Base-by-base conservation (phyloP, 495 filamentous ascomycete species). In the Aspergillus bridgeri region DNA sequence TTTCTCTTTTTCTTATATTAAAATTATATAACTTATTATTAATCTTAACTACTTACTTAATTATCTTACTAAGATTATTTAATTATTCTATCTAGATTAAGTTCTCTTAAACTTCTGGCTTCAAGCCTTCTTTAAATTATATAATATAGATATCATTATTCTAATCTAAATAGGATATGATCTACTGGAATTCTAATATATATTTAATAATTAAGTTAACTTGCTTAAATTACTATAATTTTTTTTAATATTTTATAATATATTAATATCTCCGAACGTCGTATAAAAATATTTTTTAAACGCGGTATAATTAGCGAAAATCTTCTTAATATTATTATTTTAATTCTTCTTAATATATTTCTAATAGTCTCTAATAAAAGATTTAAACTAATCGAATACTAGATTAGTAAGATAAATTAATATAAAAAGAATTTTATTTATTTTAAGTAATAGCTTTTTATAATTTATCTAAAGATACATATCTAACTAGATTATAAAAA, bases 41-140 rank as follows among this genome's bases (percentile, higher is more conserved):
- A 18, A 46, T 46, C 17, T 46, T 46, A 21, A 46, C 17, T 46
- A 18, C 44, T 46, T 46, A 21, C 21, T 46, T 21, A 46, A 46
- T 46, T 18, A 46, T 46, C 6, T 46, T 46, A 21, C 6, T 33
- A 18, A 27, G 42, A 38, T 9, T 33, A 33, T 19, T 19, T 29
- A 33, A 7, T 25, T 43, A 44, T 20, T 47, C 27, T 51, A 52
- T 60, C 53, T 47, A 42, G 6, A 46, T 46, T 21, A 46, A 18
- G 17, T 46, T 46, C 19, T 46, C 17, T 46, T 46, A 21, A 18
- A 46, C 21, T 46, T 46, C 6, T 1, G 8, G 7, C 2, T 46
- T 46, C 17, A 46, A n/a, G 17, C 8, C 21, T 7, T 46, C 6
- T 46, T 46, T 18, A 18, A 46, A 46, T 46, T 21, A n/a, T 19